These are phyloP conservation scores for Quercus berberidifolia DNA, from an alignment of 306 rosid genomes.

Conservation along the genomic window DNA sequence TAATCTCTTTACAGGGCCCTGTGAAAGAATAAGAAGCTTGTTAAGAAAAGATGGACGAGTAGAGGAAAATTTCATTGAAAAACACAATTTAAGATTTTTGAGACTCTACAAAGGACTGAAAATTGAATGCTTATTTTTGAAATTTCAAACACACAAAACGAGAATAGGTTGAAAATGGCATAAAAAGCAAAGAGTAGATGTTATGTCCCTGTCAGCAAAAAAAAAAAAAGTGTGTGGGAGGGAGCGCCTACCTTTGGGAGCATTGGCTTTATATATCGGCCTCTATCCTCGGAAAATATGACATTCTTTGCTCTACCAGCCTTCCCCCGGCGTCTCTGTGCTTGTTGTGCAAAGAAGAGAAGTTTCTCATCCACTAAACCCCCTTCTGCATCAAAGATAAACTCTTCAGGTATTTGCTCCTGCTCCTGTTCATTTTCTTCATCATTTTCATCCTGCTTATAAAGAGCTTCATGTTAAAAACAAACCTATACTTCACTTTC, in stretches of 20 bases:
- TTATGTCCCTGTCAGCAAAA: not conserved
- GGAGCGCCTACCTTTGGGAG: conserved; percentile 70
- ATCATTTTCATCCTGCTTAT: conserved; percentile 68
- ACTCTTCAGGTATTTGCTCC: conserved; percentile 92
- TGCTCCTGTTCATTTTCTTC: conserved; percentile 80
- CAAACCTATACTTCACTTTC: conserved; percentile 14
- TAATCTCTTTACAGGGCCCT: conserved; percentile 94
- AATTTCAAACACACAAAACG: not conserved
- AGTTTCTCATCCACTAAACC: conserved; percentile 97
- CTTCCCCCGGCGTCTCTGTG: conserved; percentile 86
- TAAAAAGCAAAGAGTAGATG: conserved; percentile 13
- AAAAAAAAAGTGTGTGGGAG: not conserved
- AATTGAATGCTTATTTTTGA: not conserved
- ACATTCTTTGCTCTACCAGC: conserved; percentile 99
- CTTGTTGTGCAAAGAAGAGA: conserved; percentile 96
- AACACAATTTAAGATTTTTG: conserved; percentile 5
- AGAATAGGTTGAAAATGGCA: not conserved
- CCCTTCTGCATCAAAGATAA: conserved; percentile 94
- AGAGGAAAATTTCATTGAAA: not conserved
- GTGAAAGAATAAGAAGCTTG: conserved; percentile 13
- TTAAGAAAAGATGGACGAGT: not conserved
- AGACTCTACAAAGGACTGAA: not conserved
- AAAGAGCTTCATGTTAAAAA: conserved; percentile 18
- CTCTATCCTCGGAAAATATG: conserved; percentile 97
- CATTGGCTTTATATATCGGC: conserved; percentile 95